phyloP scores from a whole-genome alignment of 208 protist species.

The Trypanosoma cruzi region DNA sequence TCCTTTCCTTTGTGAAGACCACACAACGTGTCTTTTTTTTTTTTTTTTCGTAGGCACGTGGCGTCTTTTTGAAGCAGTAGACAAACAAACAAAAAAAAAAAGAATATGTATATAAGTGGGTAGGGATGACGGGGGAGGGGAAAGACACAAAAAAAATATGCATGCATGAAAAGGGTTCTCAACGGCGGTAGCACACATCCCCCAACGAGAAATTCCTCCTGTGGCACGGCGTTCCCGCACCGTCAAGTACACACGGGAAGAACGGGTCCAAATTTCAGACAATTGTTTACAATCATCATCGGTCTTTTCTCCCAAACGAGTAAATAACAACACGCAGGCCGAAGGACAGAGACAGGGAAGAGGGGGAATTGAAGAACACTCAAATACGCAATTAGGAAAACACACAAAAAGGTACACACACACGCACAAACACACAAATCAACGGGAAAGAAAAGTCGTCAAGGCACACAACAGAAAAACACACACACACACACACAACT shows the following conservation, averaged over 20 bases:
- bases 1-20: not conserved
- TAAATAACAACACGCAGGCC: too few relatives aligned
- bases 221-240: not conserved
- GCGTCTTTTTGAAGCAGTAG: not conserved
- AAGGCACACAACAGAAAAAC: not conserved
- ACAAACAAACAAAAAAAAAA: not conserved
- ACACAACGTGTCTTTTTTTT: not conserved
- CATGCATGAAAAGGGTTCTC: not conserved
- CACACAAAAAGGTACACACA: not conserved
- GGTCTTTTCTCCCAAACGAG: too few relatives aligned
- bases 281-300: not conserved
- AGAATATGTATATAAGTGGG: too few relatives aligned
- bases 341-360: too few relatives aligned
- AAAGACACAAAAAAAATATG: not conserved
- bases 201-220: not conserved
- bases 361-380: too few relatives aligned
- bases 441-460: not conserved
- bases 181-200: too few relatives aligned
- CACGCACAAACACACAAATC: too few relatives aligned
- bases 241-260: not conserved
- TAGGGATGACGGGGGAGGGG: too few relatives aligned
- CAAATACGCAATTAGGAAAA: too few relatives aligned
- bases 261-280: not conserved
- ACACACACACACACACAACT: not conserved
- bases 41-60: not conserved